phyloP scores from a whole-genome alignment of 176 grass and related monocot genomes.

The Themeda triandra region DNA sequence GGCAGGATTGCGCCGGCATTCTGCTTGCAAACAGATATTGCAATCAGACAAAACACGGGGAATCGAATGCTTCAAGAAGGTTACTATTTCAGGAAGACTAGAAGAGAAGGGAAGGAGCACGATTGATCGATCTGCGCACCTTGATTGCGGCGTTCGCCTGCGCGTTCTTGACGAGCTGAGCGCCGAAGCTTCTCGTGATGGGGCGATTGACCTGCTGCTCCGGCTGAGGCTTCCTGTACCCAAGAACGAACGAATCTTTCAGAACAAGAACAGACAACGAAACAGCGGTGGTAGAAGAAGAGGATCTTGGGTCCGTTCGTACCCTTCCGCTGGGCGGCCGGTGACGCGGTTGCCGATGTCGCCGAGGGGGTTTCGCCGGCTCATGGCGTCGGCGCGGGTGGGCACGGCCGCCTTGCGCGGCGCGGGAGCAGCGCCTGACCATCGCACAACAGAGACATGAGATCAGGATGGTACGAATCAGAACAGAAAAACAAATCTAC shows the following conservation, averaged over 20 bases:
- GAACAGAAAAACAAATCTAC: neutral
- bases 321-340: conserved; percentile 40
- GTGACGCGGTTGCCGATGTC: conserved; percentile 71
- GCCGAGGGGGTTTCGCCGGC: conserved; percentile 49
- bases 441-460: neutral
- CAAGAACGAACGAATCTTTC: neutral
- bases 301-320: neutral
- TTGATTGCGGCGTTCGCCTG: conserved; percentile 54
- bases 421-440: conserved; percentile 39
- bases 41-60: neutral
- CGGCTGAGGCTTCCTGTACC: conserved; percentile 36
- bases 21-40: neutral
- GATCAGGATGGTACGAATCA: neutral
- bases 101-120: neutral
- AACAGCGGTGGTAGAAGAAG: neutral
- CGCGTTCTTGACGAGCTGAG: conserved; percentile 58
- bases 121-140: conserved; percentile 19
- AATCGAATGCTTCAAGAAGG: neutral
- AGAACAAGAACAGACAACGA: neutral
- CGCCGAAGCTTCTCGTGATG: conserved; percentile 52
- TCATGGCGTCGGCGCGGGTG: conserved; percentile 42
- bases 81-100: neutral
- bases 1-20: conserved; percentile 11
- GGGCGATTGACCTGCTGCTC: conserved; percentile 36
- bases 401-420: conserved; percentile 44